Conservation (phyloP, 192 early-diverging fungal genomes). For the Backusella westeae region DNA sequence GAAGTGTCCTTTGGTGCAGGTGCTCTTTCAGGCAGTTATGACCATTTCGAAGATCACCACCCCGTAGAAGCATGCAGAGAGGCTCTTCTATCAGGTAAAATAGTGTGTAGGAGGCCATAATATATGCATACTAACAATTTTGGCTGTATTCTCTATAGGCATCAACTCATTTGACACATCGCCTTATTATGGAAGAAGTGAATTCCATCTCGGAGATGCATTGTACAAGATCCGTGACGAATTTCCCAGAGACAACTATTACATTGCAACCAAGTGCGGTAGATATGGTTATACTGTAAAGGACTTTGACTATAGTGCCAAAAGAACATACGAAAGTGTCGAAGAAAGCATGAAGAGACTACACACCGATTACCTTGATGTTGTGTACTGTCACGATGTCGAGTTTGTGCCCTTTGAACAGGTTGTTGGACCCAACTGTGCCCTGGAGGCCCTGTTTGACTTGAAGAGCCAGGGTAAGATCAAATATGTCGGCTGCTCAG, state of each 20-base stretch:
- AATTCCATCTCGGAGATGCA: conserved; percentile 62
- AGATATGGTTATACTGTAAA: conserved; percentile 60
- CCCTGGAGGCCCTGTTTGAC: conserved; percentile 49
- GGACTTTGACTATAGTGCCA: conserved; percentile 66
- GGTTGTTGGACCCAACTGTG: conserved; percentile 44
- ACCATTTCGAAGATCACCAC: conserved; percentile 44
- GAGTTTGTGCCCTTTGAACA: conserved; percentile 66
- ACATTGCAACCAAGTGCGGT: conserved; percentile 70
- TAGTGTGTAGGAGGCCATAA: background rate
- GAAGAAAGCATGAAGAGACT: conserved; percentile 57
- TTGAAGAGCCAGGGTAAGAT: conserved; percentile 59
- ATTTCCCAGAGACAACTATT: conserved; percentile 64
- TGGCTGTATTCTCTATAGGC: conserved; percentile 29
- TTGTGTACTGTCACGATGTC: conserved; percentile 73
- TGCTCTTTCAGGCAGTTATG: conserved; percentile 48
- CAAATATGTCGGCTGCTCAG: conserved; percentile 66
- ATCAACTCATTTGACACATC: conserved; percentile 73
- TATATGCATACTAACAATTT: too few species aligned
- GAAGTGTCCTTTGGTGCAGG: conserved; percentile 54
- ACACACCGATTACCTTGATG: conserved; percentile 65
- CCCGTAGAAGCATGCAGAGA: conserved; percentile 44
- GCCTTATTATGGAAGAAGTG: conserved; percentile 71
- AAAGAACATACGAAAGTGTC: conserved; percentile 49
- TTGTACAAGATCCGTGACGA: conserved; percentile 43
- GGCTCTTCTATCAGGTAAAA: conserved; percentile 44